Evolutionary conservation across 2,329 filamentous ascomycete genomes (phyloP).

Genomic region (Alternaria arborescens): DNA sequence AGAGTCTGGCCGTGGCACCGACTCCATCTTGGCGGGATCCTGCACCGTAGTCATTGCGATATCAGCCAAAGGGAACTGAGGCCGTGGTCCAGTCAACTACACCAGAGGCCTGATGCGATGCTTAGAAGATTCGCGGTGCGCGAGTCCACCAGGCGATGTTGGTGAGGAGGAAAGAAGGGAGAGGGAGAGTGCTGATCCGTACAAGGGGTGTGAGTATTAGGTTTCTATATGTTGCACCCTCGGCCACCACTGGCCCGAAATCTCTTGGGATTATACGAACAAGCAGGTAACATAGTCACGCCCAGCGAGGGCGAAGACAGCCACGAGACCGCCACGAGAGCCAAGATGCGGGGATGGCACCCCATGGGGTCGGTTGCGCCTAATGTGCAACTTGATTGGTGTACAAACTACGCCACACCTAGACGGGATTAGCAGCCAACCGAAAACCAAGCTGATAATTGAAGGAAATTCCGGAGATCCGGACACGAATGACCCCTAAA

Average conservation of each 20-base stretch:
- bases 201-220: constrained; percentile 10
- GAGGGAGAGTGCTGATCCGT: background rate
- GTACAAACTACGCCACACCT: background rate
- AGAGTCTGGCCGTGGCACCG: constrained; percentile 13
- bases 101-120: constrained; percentile 10
- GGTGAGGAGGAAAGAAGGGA: constrained; percentile 5
- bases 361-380: constrained; percentile 19
- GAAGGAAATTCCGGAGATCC: constrained; percentile 1
- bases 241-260: constrained; percentile 18
- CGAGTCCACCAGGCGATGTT: background rate
- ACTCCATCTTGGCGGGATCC: constrained; percentile 13
- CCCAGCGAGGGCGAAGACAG: constrained; percentile 12
- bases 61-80: background rate
- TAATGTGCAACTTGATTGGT: background rate
- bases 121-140: constrained; percentile 1
- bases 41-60: constrained; percentile 21
- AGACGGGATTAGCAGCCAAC: background rate
- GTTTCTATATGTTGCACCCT: constrained; percentile 17
- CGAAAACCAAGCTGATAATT: background rate
- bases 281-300: constrained; percentile 11
- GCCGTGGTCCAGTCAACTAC: background rate
- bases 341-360: constrained; percentile 26
- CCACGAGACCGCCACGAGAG: constrained; percentile 16
- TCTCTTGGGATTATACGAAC: constrained; percentile 12
- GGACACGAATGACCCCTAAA: background rate